Evolutionary conservation across 2,329 filamentous ascomycete genomes (phyloP), one percentile per base, ranked within the genome.

Genomic region (Penicillium sp.): DNA sequence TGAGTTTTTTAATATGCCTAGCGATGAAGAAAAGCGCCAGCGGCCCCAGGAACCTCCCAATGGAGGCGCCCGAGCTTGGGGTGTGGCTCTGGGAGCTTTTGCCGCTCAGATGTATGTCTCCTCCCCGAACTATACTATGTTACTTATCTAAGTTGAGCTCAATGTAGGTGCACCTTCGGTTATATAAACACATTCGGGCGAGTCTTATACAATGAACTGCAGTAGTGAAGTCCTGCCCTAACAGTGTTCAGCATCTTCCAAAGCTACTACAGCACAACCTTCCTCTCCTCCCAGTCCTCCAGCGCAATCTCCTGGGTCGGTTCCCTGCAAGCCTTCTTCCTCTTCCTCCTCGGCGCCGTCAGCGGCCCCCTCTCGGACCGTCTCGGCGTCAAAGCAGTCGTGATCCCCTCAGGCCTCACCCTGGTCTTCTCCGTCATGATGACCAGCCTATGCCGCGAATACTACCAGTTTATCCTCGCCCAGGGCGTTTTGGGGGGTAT

Each of bases 351-450:
- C 7, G 72, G 74, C 1, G 63, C 76, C 28, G 53, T 75, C 22
- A 69, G 72, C 41, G 77, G 77, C 7, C 75, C 74, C 0, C 48
- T 79, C 27, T 76, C 73, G 57, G 77, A 80, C 63, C 73, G 74
- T 1, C 74, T 68, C 48, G 76, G 77, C 31, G 31, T 35, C 31
- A 35, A 35, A 35, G 31, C 31, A 1, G 31, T 35, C 31, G 31
- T 35, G 31, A 35, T 35, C 31, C 3, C 13, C 10, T 35, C 31
- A 7, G n/a, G 27, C 25, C 24, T 40, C 27, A n/a, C 9, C 35
- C 13, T 41, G 9, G 35, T 39, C 5, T 18, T 30, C 14, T 41
- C 36, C n/a, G 45, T 31, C 4, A 31, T 40, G 35, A 40, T 38
- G 24, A 38, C 41, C 14, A 44, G 22, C 25, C 25, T 24, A 10